These are phyloP conservation scores for Populus nigra DNA, from an alignment of 345 rosid genomes.

Conservation along the genomic window DNA sequence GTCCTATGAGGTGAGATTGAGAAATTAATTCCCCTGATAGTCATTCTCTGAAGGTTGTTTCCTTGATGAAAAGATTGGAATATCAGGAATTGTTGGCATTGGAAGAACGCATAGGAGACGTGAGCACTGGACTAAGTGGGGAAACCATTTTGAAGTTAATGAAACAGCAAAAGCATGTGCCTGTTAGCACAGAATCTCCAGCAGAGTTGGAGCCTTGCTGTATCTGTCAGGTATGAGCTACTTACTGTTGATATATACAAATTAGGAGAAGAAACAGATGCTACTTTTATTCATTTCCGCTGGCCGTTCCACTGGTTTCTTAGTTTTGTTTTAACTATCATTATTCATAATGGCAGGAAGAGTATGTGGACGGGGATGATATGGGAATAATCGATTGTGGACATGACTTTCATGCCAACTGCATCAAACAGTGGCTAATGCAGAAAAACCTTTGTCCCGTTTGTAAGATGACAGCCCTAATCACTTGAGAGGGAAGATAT, in stretches of 20 bases:
- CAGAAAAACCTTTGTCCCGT: slow-evolving; percentile 26
- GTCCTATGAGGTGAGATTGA: slow-evolving; percentile 28
- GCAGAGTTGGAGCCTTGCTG: slow-evolving; percentile 24
- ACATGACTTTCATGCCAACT: slow-evolving; percentile 23
- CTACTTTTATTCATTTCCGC: neutral
- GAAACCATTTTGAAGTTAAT: slow-evolving; percentile 15
- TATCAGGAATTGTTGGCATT: slow-evolving; percentile 30
- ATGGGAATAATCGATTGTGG: slow-evolving; percentile 25
- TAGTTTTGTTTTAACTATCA: slow-evolving; percentile 3
- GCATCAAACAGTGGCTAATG: slow-evolving; percentile 28
- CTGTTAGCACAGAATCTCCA: neutral
- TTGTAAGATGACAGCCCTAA: slow-evolving; percentile 36
- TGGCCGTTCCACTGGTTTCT: neutral
- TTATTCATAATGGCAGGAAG: slow-evolving; percentile 18
- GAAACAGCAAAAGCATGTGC: slow-evolving; percentile 15
- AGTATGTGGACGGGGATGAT: slow-evolving; percentile 16
- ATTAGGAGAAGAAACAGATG: neutral
- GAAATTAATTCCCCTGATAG: neutral
- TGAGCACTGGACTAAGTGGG: slow-evolving; percentile 25
- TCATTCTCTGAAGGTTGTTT: neutral
- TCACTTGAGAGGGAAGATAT: slow-evolving; percentile 22
- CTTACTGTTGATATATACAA: neutral
- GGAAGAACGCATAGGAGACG: slow-evolving; percentile 31
- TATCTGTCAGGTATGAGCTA: slow-evolving; percentile 20
- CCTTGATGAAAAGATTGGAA: neutral